phyloP scores from a whole-genome alignment of 768 basidiomycete genomes.

The Agaricus sinodeliciosus region DNA sequence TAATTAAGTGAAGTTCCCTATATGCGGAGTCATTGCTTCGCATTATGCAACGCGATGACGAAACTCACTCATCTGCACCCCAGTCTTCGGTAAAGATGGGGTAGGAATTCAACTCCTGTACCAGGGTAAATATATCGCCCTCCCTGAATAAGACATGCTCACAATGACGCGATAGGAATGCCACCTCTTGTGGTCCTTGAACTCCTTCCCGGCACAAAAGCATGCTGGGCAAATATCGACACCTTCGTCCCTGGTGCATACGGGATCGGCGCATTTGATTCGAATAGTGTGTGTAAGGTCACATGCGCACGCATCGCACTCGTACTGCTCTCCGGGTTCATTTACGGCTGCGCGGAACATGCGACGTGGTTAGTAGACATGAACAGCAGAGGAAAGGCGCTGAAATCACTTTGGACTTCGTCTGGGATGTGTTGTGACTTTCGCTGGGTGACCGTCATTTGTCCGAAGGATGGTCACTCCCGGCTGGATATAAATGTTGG shows the following conservation, averaged over 20 bases:
- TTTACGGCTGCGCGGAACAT: conserved; percentile 46
- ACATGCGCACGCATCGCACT: conserved; percentile 77
- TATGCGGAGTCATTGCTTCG: not conserved
- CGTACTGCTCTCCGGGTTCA: conserved; percentile 77
- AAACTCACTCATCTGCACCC: conserved; percentile 92
- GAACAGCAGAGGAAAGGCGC: conserved; percentile 13
- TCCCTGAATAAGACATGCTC: conserved; percentile 18
- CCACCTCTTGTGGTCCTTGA: conserved; percentile 73
- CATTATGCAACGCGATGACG: not conserved
- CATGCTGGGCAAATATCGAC: conserved; percentile 92
- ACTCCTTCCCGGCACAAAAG: conserved; percentile 89
- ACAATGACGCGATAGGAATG: conserved; percentile 94
- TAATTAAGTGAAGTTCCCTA: conserved; percentile 85
- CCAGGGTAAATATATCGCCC: conserved; percentile 8
- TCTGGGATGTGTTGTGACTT: conserved; percentile 59
- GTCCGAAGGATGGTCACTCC: not conserved
- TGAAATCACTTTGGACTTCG: conserved; percentile 53
- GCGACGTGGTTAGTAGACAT: conserved; percentile 13
- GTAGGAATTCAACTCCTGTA: conserved; percentile 89
- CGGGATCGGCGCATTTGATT: conserved; percentile 88
- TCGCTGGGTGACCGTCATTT: conserved; percentile 63
- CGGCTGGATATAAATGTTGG: not conserved
- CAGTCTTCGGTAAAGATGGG: conserved; percentile 94
- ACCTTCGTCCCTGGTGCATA: conserved; percentile 58
- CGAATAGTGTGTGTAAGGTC: conserved; percentile 96